Evolutionary conservation across 1,284 basidiomycete genomes (phyloP), one percentile per base, ranked within the genome.

Genomic region (Pseudozyma tsukubaensis): DNA sequence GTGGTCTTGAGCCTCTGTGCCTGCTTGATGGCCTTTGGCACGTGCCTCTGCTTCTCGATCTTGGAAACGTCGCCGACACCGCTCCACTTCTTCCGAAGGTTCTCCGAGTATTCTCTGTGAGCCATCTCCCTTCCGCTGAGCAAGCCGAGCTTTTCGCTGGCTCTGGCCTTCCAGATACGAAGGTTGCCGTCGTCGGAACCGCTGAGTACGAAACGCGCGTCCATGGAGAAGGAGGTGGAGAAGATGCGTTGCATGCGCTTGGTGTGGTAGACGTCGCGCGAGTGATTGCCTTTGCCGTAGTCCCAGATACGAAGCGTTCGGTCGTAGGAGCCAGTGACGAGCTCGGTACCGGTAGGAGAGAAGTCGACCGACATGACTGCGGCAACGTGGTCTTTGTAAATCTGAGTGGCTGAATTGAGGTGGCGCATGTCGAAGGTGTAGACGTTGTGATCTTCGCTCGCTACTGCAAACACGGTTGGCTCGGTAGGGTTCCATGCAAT

Each of bases 171-270:
- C 97, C 97, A 99, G 79, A 99, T 89, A 44, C 96, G 90, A 59
- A 98, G 90, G 80, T 98, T 98, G 34, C 96, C 96, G 82, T 99
- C 97, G 84, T 99, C 97, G 0, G 94, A 97, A 8, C 94, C 97
- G 3, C 92, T 91, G 8, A 99, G 86, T 32, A 99, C 91, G 86
- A 95, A 99, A 40, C 94, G 91, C 18, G 95, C 91, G 72, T 99
- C 97, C 19, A 91, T 90, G 0, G 94, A 94, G 86, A 92, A 98
- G 4, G 85, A 35, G 11, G 72, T 61, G 35, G 69, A 58, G 50
- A 80, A 82, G 72, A 80, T 93, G 92, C 94, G 89, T 85, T 99
- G 96, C 97, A 99, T 99, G 44, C 97, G 92, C 86, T 98, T 98
- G 24, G 94, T 96, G 86, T 99, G 96, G 85, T 99, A 99, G 5